A percentile compares a stretch with the other conserved stretches of the same genome.
phyloP scores from a whole-genome alignment of 2,329 filamentous ascomycete genomes.

The Botrytis aclada region DNA sequence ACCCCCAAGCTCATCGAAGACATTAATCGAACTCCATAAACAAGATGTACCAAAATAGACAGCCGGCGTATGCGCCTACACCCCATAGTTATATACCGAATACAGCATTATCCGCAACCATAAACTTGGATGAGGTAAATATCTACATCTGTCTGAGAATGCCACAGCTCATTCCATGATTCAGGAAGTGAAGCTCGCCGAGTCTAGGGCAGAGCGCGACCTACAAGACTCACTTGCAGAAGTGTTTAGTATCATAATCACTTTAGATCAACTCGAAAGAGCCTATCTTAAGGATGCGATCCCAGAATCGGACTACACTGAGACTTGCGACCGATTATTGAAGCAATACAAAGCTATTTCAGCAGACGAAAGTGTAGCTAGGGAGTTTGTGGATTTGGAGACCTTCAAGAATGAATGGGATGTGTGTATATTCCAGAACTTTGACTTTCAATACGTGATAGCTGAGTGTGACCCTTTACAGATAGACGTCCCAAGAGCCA shows the following conservation, averaged over 20 bases:
- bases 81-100: conserved; percentile 78
- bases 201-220: conserved; percentile 83
- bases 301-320: conserved; percentile 86
- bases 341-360: conserved; percentile 97
- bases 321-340: conserved; percentile 88
- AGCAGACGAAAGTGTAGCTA: conserved; percentile 85
- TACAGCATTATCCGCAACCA: conserved; percentile 76
- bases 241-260: conserved; percentile 96
- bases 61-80: conserved; percentile 39
- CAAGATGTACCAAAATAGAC: conserved; percentile 37
- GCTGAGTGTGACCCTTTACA: conserved; percentile 39
- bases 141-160: not conserved
- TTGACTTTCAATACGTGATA: not conserved
- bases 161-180: not conserved
- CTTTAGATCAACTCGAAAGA: conserved; percentile 91
- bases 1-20: not conserved
- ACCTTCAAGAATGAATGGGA: conserved; percentile 91
- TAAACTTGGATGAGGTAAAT: conserved; percentile 85
- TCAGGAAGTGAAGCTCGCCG: conserved; percentile 88
- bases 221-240: conserved; percentile 94
- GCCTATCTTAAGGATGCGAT: conserved; percentile 96
- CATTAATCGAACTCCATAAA: not conserved
- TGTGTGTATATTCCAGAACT: conserved; percentile 52
- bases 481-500: conserved; percentile 93
- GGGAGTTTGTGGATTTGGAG: conserved; percentile 82